These are phyloP conservation scores for Hymenoscyphus albidus DNA, from an alignment of 2,329 filamentous ascomycete genomes.

Conservation along the genomic window DNA sequence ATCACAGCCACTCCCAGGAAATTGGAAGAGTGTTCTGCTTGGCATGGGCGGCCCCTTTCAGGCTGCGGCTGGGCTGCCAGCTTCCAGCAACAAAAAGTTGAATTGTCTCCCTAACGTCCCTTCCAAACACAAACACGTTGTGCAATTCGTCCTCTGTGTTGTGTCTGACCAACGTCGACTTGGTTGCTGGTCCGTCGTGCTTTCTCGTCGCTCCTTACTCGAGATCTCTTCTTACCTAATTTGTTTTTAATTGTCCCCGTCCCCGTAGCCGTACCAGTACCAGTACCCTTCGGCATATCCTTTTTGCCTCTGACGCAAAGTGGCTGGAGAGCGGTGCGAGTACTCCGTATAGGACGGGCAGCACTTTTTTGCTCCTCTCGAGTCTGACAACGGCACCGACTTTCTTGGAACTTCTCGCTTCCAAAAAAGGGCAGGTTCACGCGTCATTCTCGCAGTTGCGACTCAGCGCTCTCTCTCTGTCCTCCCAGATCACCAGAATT, in stretches of 20 bases:
- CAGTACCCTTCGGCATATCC: not conserved
- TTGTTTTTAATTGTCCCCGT: slow-evolving; percentile 18
- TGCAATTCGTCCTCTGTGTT: not conserved
- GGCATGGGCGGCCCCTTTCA: not conserved
- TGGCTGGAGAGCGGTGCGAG: not conserved
- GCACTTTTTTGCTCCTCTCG: not conserved
- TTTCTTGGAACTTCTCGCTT: slow-evolving; percentile 7
- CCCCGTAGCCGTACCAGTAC: not conserved
- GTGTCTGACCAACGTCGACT: slow-evolving; percentile 15
- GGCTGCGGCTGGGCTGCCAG: not conserved
- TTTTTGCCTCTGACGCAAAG: not conserved
- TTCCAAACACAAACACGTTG: slow-evolving; percentile 4
- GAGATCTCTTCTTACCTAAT: slow-evolving; percentile 14
- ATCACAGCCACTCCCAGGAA: not conserved
- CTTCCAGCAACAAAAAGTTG: not conserved
- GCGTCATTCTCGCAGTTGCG: slow-evolving; percentile 5
- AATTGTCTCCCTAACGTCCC: not conserved
- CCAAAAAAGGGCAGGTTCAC: slow-evolving; percentile 10
- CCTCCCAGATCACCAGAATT: not conserved
- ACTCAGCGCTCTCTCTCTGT: not conserved
- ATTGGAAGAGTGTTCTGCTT: not conserved
- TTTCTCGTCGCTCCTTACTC: slow-evolving; percentile 42
- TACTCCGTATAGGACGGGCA: no score
- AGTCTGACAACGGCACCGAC: slow-evolving; percentile 4
- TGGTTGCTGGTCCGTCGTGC: slow-evolving; percentile 19